Percentiles rank a stretch among this genome's conserved stretches.
Evolutionary conservation across 2,329 filamentous ascomycete genomes (phyloP).

Genomic region (Pseudohalonectria lignicola): DNA sequence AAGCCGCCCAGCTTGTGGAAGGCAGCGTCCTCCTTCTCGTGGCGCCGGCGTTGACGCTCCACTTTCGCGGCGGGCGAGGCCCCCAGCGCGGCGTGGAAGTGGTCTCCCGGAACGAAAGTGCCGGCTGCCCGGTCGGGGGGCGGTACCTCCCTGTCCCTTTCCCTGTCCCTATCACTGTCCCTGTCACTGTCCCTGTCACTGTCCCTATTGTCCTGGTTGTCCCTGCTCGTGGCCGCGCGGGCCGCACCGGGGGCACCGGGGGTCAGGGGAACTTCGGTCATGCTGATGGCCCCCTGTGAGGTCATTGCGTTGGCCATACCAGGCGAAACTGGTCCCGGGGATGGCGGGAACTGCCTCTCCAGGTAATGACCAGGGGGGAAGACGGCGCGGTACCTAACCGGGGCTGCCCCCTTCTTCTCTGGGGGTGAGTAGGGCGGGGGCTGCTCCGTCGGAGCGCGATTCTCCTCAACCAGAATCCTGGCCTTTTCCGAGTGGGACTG

Average conservation of each 20-base stretch:
- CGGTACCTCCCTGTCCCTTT: conserved; percentile 8
- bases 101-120: conserved; percentile 32
- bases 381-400: conserved; percentile 43
- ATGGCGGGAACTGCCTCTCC: conserved; percentile 37
- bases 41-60: conserved; percentile 41
- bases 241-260: conserved; percentile 19
- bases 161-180: no score
- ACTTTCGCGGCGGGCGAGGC: conserved; percentile 25
- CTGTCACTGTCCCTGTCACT: no score
- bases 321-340: conserved; percentile 52
- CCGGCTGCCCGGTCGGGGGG: conserved; percentile 33
- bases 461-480: conserved; percentile 25
- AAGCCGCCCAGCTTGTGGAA: conserved; percentile 46
- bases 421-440: conserved; percentile 45
- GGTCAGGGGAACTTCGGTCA: conserved; percentile 48
- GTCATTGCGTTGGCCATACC: conserved; percentile 51
- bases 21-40: conserved; percentile 55
- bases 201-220: no score
- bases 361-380: conserved; percentile 43
- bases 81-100: conserved; percentile 27
- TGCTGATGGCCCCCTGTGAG: conserved; percentile 46
- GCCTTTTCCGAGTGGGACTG: conserved; percentile 25
- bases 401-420: conserved; percentile 21
- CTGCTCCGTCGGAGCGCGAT: conserved; percentile 22
- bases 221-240: conserved; percentile 6